Evolutionary conservation across 2,329 filamentous ascomycete species (phyloP).

Genomic region (Colletotrichum sp.): DNA sequence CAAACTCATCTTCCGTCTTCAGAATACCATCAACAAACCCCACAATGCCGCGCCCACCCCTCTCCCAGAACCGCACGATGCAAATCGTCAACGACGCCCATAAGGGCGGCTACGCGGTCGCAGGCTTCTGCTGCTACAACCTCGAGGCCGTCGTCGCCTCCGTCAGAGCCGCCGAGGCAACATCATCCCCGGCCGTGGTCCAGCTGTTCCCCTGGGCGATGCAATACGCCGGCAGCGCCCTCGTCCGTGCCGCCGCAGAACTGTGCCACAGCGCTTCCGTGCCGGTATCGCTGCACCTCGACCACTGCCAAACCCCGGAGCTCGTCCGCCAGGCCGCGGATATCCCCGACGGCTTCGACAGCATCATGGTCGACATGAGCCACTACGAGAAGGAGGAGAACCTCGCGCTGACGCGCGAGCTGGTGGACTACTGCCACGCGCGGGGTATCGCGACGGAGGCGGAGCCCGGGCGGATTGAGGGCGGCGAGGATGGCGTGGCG

Average conservation of each 20-base stretch:
- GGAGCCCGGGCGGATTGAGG: slow-evolving; percentile 71
- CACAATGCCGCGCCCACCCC: not conserved
- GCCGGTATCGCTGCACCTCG: slow-evolving; percentile 68
- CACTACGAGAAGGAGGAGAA: slow-evolving; percentile 77
- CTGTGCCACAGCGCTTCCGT: slow-evolving; percentile 61
- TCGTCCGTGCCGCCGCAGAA: slow-evolving; percentile 59
- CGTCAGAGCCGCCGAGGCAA: slow-evolving; percentile 70
- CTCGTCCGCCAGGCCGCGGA: slow-evolving; percentile 62
- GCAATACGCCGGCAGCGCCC: slow-evolving; percentile 60
- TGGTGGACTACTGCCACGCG: slow-evolving; percentile 66
- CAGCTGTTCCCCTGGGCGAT: slow-evolving; percentile 77
- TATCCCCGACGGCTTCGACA: slow-evolving; percentile 62
- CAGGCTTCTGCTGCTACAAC: slow-evolving; percentile 61
- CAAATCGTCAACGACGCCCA: slow-evolving; percentile 58
- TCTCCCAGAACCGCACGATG: slow-evolving; percentile 19
- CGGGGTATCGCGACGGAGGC: slow-evolving; percentile 71
- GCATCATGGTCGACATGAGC: slow-evolving; percentile 80
- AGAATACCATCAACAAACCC: not conserved
- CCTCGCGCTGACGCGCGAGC: slow-evolving; percentile 63
- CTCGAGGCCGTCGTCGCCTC: slow-evolving; percentile 73
- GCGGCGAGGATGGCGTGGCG: slow-evolving; percentile 69
- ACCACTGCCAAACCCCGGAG: slow-evolving; percentile 66
- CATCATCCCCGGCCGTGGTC: slow-evolving; percentile 69
- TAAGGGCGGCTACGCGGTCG: slow-evolving; percentile 59
- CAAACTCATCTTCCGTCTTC: fast-evolving